Evolutionary conservation across 148 eudicot genomes (phyloP), one percentile per base, ranked within the genome.

Genomic region (Fagopyrum homotropicum): DNA sequence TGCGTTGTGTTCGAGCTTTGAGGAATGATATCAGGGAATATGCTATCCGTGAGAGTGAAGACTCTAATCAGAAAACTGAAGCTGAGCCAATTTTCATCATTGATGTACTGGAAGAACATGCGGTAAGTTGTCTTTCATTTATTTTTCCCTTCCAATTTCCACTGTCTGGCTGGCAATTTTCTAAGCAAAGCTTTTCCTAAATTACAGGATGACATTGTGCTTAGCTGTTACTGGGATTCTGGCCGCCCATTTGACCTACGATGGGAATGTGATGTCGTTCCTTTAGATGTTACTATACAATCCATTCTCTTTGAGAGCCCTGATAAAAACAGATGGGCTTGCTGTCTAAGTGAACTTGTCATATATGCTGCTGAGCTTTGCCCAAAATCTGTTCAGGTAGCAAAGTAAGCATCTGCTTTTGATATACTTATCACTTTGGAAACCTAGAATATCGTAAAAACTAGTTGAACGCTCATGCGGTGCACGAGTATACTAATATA

Each of bases 311-410:
- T 89, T 86, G 99, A 95, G 77, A 92, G 94, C 81, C 94, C 97
- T 73, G 99, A 95, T 81, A 95, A 95, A 84, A 92, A 95, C 74
- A 88, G 97, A 82, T 92, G 96, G 92, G 97, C 94, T 77, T 89
- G 96, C 55, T 95, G 94, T 84, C 90, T 95, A 19, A 90, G 99
- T 73, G 99, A 95, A 83, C 93, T 95, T 73, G 92, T 90, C 75
- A 95, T 89, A 83, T 92, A 95, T 80, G 96, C 94, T 81, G 91
- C 94, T 78, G 99, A 92, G 80, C 97, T 95, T 55, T 95, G 99
- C 83, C 99, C 99, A 66, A 86, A 81, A 82, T 92, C 99, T 81
- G 94, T 95, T 80, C 99, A 88, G 82, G 97, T 90, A 79, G 99
- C 99, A 60, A 95, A 90, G 99, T 95, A 86, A 82, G 89, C 15